Base-by-base conservation (phyloP, 2,329 filamentous ascomycete genomes). In the Dryadomyces quercivorus region DNA sequence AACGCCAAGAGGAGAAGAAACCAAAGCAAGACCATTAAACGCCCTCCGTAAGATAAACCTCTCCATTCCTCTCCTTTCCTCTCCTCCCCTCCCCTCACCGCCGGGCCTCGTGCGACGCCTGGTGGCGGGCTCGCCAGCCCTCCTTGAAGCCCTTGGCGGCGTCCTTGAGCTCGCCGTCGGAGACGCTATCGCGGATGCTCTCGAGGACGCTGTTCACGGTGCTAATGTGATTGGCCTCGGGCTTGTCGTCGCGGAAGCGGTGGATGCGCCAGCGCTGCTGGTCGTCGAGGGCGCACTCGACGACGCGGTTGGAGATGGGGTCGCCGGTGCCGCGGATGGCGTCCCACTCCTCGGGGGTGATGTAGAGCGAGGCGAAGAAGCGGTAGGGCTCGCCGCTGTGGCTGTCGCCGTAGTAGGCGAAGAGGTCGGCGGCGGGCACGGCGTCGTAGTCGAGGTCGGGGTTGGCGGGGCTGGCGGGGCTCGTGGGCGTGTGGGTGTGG, bases 161-260 rank as follows among this genome's bases (percentile, higher is more conserved):
- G 2, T 71, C 76, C 48, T 91, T 76, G 38, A 98, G 75, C 64
- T 98, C 90, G 55, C 87, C 76, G 69, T 95, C 82, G 0, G 82
- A 86, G 12, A 98, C 89, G 1, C 82, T 83, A 63, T 96, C 89
- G 57, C 82, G 78, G 61, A 98, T 97, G 68, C 88, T 95, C 60
- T 92, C 85, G 56, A 96, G 77, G 4, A 98, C 93, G 65, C 86
- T 94, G 26, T 83, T 75, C 1, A 96, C 88, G 0, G 88, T 92
- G 18, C 75, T 83, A 57, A 87, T 85, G 69, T 97, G 91, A 64
- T 98, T 98, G 0, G 88, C 90, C 61, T 95, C 86, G 31, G 76
- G 74, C 71, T 98, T 98, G 69, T 98, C 93, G 63, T 97, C 91
- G 52, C 93, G 80, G 69, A 96, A 92, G 34, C 91, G 83, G 61